Evolutionary conservation across 495 filamentous ascomycete species (phyloP).

Genomic region (Tuber melanosporum): DNA sequence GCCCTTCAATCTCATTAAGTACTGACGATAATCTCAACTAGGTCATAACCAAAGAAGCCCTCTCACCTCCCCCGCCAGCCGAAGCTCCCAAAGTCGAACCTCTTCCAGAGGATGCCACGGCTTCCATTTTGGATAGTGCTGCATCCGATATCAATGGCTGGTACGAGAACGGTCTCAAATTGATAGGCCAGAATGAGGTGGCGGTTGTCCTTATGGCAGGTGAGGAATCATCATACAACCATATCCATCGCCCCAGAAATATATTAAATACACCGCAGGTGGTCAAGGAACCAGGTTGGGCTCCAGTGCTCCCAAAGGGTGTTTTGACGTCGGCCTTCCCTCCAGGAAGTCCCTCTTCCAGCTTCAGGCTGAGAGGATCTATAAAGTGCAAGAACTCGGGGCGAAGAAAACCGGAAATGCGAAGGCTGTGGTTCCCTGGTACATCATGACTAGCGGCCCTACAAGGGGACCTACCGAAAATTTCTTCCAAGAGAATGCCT

Average conservation of each 20-base stretch:
- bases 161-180: conserved; percentile 75
- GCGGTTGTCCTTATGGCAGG: conserved; percentile 84
- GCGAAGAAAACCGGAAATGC: conserved; percentile 59
- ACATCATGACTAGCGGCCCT: conserved; percentile 99
- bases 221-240: conserved; percentile 10
- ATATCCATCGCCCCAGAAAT: background rate
- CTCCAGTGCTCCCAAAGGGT: conserved; percentile 92
- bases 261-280: conserved; percentile 49
- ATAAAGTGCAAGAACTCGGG: conserved; percentile 78
- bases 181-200: conserved; percentile 83
- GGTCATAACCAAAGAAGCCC: conserved; percentile 69
- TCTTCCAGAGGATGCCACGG: conserved; percentile 77
- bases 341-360: conserved; percentile 94
- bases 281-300: conserved; percentile 93
- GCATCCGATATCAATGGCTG: conserved; percentile 71
- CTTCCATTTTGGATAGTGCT: conserved; percentile 87
- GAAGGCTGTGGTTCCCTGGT: conserved; percentile 83
- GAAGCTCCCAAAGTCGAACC: conserved; percentile 64
- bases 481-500: conserved; percentile 83
- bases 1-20: background rate
- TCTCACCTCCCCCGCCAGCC: conserved; percentile 59
- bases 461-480: conserved; percentile 84
- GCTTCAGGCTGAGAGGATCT: conserved; percentile 90
- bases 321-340: conserved; percentile 88
- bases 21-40: conserved; percentile 50